Percentiles rank a stretch among this genome's conserved stretches.
Evolutionary conservation across 306 rosid genomes (phyloP).

Genomic region (Quercus variabilis): DNA sequence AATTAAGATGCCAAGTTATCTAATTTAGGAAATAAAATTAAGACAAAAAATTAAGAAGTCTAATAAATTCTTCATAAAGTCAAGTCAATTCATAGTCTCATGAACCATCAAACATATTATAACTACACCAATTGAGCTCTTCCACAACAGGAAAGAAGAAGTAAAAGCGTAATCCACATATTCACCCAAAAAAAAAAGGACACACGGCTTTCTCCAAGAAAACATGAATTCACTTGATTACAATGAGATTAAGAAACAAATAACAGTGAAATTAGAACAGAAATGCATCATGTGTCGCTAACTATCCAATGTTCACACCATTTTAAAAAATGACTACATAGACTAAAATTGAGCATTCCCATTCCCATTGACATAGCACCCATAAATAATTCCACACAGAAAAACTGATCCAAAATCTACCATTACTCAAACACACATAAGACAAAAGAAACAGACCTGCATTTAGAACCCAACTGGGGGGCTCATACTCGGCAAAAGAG

Average conservation of each 20-base stretch:
- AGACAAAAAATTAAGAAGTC: neutral
- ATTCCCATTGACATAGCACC: neutral
- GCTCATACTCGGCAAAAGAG: constrained; percentile 86
- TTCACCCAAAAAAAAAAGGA: too few relatives aligned
- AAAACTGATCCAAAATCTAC: neutral
- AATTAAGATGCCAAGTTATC: neutral
- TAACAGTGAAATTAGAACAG: neutral
- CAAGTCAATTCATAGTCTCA: neutral
- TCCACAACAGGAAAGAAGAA: neutral
- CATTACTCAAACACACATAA: neutral
- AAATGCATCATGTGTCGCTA: neutral
- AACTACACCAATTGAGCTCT: neutral
- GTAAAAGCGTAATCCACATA: too few relatives aligned
- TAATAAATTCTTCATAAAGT: neutral
- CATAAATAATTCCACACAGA: neutral
- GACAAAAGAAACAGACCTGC: constrained; percentile 39
- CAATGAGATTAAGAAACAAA: neutral
- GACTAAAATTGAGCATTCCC: neutral
- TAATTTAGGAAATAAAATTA: neutral
- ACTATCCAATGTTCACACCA: neutral
- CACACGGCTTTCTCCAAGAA: neutral
- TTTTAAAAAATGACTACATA: neutral
- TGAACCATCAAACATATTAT: neutral
- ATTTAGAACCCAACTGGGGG: constrained; percentile 78
- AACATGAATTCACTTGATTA: neutral